Evolutionary conservation across 441 rosid genomes (phyloP), one percentile per base, ranked within the genome.

Genomic region (Erodium moschatum): DNA sequence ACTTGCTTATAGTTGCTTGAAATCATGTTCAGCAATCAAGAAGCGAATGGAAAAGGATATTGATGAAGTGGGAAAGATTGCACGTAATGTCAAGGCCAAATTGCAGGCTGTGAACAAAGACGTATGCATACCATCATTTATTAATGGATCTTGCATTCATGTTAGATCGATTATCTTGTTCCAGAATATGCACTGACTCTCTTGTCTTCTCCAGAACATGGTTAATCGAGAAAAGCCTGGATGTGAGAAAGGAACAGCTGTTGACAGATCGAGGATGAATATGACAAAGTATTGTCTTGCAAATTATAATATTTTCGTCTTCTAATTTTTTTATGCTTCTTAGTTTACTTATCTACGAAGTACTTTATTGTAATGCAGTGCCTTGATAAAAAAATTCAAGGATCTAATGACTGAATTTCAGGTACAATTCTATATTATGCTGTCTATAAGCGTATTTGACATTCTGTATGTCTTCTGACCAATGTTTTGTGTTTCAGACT

Each of bases 11-110:
- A 8, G 13, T 73, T 10, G 10, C 65, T 52, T 65, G 29, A 58
- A 74, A 70, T 35, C 6, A 75, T 46, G 70, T 54, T 72, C 79
- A 93, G 98, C 85, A 54, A 90, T 93, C 78, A 89, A 87, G 84
- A 87, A 85, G 84, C 86, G 90, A 19, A 93, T 93, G 97, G 92
- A 90, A 79, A 86, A 82, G 72, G 97, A 93, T 67, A 82, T 93
- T 19, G 95, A 90, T 69, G 96, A 93, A 83, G 98, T 90, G 67
- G 91, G 95, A 75, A 93, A 89, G 78, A 77, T 77, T 75, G 97
- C 97, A 3, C 89, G 96, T 67, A 80, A 71, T 72, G 88, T 79
- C 70, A 90, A 90, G 79, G 85, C 87, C 71, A 89, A 81, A 82
- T 74, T 93, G 9, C 86, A 90, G 80, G 90, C 86, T 70, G 72